Evolutionary conservation across 352 stramenopile species (phyloP).

Genomic region (Phytophthora pluvialis): DNA sequence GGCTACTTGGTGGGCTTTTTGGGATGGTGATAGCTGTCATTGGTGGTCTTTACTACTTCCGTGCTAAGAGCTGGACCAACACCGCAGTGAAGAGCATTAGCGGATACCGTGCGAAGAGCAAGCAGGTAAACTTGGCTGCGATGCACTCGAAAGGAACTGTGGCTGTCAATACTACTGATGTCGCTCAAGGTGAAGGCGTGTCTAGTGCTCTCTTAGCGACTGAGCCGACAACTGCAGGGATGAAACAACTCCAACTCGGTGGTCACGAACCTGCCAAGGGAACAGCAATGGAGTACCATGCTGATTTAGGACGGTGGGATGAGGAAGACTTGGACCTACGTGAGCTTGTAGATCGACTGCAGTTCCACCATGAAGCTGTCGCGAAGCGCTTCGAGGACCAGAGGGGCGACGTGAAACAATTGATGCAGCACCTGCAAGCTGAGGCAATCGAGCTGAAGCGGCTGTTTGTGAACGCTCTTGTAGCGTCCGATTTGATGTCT

Average conservation of each 20-base stretch:
- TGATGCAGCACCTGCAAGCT: constrained; percentile 71
- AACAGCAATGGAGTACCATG: constrained; percentile 43
- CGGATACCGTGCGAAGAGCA: constrained; percentile 60
- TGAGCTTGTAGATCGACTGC: constrained; percentile 75
- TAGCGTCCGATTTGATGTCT: constrained; percentile 35
- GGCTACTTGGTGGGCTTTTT: constrained; percentile 78
- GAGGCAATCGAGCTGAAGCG: constrained; percentile 74
- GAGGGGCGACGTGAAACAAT: constrained; percentile 62
- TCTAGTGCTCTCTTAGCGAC: constrained; percentile 12
- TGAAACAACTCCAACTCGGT: constrained; percentile 32
- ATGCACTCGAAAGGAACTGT: constrained; percentile 80
- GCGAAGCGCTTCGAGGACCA: constrained; percentile 79
- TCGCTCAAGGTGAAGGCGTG: constrained; percentile 2
- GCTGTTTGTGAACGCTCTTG: constrained; percentile 63
- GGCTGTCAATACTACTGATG: constrained; percentile 47
- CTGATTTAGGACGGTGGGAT: constrained; percentile 70
- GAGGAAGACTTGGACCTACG: constrained; percentile 80
- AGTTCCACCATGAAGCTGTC: constrained; percentile 81
- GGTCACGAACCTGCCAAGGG: constrained; percentile 20
- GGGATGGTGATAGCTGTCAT: constrained; percentile 80
- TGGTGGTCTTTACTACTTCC: constrained; percentile 83
- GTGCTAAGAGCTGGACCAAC: constrained; percentile 80
- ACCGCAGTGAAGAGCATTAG: constrained; percentile 38
- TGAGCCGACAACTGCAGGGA: constrained; percentile 14
- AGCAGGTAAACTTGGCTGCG: constrained; percentile 54